phyloP scores from a whole-genome alignment of 2,329 filamentous ascomycete species.

The Blastomyces gilchristii region DNA sequence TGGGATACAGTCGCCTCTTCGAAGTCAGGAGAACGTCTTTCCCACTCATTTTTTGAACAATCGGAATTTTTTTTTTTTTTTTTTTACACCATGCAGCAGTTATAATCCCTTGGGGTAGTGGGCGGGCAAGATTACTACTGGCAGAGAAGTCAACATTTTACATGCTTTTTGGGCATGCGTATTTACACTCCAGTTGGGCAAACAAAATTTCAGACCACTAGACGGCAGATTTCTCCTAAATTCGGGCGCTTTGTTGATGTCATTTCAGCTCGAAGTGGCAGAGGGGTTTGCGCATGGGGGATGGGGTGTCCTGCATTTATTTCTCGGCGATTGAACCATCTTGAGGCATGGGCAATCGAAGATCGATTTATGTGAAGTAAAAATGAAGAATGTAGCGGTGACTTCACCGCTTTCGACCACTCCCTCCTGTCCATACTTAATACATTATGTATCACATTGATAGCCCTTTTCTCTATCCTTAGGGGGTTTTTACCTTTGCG shows the following conservation, averaged over 20 bases:
- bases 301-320: neutral
- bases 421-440: neutral
- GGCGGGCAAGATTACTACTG: neutral
- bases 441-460: neutral
- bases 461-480: neutral
- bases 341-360: neutral
- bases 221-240: neutral
- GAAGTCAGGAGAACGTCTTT: too few species aligned
- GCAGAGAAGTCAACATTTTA: neutral
- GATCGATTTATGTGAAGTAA: neutral
- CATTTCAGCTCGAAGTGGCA: neutral
- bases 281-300: neutral
- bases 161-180: neutral
- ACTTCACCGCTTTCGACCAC: constrained; percentile 7
- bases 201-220: neutral
- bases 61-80: neutral
- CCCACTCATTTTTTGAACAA: neutral
- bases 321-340: neutral
- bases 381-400: constrained; percentile 2
- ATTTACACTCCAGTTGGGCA: neutral
- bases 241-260: neutral
- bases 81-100: neutral
- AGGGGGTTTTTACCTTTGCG: neutral
- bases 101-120: neutral
- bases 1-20: neutral